Conservation (phyloP, 2,329 filamentous ascomycete genomes). For the Fulvia fulva region DNA sequence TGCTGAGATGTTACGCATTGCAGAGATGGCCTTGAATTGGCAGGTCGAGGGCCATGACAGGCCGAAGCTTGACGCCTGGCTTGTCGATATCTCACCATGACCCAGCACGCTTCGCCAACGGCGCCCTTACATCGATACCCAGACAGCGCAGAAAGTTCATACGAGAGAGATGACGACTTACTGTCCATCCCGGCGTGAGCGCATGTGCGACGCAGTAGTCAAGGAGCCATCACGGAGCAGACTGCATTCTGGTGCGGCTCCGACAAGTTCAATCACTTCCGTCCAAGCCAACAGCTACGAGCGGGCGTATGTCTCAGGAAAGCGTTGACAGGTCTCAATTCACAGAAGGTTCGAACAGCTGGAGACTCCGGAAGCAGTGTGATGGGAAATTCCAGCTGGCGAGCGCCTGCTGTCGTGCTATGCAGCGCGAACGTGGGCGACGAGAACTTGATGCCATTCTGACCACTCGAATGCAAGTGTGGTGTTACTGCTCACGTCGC, state of each 20-base stretch:
- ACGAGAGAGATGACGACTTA: too few species aligned
- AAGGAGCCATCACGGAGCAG: background rate
- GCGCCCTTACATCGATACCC: too few species aligned
- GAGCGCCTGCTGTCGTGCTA: background rate
- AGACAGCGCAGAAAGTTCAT: too few species aligned
- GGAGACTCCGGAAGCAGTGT: background rate
- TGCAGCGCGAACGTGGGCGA: background rate
- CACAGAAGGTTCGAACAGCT: background rate
- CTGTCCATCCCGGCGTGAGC: too few species aligned
- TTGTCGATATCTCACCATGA: background rate
- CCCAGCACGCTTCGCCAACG: background rate
- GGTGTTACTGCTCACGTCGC: background rate
- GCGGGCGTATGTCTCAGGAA: background rate
- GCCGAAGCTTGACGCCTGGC: background rate
- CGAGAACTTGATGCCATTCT: background rate
- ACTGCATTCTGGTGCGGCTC: background rate
- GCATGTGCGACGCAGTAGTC: too few species aligned
- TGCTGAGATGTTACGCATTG: constrained; percentile 27
- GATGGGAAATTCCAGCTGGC: background rate
- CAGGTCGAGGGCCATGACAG: background rate
- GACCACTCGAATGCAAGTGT: background rate
- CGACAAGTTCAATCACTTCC: background rate
- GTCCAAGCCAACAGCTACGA: background rate
- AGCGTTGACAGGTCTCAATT: background rate
- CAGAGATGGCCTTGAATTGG: constrained; percentile 24